These are phyloP conservation scores for Centrapalus pauciflorus DNA, from an alignment of 129 eudicot species.

Conservation along the genomic window DNA sequence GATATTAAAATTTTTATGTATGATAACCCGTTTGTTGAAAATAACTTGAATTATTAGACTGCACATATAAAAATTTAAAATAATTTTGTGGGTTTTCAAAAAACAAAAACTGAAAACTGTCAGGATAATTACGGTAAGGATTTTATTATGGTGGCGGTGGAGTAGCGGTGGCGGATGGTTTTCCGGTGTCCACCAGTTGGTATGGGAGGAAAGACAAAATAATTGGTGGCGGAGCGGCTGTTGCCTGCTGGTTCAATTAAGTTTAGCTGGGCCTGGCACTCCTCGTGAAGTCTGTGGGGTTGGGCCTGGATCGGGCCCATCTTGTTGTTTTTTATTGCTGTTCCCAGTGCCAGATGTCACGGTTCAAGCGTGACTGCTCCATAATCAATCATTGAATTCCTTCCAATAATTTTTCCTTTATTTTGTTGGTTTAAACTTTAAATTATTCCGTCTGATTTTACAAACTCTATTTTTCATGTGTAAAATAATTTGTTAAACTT, in stretches of 20 bases:
- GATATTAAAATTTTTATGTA: no score
- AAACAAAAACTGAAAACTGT: neutral
- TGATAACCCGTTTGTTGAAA: no score
- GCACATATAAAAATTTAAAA: no score
- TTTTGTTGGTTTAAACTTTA: no score
- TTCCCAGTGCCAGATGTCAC: slow-evolving; percentile 7
- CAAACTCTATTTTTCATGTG: no score
- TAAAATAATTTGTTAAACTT: no score
- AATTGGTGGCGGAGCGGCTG: neutral
- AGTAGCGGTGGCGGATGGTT: neutral
- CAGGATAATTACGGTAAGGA: neutral
- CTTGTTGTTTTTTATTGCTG: neutral
- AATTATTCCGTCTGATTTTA: no score
- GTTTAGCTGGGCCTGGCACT: neutral
- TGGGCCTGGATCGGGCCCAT: neutral
- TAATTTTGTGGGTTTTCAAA: no score
- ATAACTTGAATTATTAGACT: no score
- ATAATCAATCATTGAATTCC: neutral
- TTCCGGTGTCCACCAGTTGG: neutral
- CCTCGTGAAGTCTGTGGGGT: slow-evolving; percentile 4
- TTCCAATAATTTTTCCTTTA: neutral
- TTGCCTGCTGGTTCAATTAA: neutral
- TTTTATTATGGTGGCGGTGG: neutral
- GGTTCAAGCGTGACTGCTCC: neutral
- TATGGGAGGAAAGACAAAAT: neutral